Base-by-base conservation (phyloP, 345 rosid species). In the Hypericum androsaemum region DNA sequence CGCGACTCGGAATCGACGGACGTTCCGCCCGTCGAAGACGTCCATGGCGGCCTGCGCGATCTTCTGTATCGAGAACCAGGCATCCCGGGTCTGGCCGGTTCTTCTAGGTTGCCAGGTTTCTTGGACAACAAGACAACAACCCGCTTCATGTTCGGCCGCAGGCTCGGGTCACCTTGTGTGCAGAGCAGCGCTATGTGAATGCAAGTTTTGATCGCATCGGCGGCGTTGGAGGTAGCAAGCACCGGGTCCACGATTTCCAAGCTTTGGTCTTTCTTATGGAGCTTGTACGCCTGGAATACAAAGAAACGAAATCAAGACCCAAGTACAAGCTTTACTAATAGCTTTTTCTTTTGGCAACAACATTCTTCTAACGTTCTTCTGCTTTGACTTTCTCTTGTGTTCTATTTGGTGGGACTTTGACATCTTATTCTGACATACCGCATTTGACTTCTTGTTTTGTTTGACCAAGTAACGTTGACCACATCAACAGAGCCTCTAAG, bases 101-200 rank as follows among this genome's bases (percentile, higher is more conserved):
- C 95, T 17, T 80, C 84, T 46, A 86, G 58, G 59, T 15, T 50
- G 49, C 54, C 40, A 0, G 82, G 79, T 71, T 66, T 85, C 75
- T 66, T 81, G 5, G 95, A 83, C 43, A 88, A 76, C 76, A 80
- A 50, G 46, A 83, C 54, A 40, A 79, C 85, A 0, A 94, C 79
- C 3, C 90, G 81, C 22, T 69, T 49, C 94, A 94, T 86, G 0
- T 28, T 7, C 0, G 99, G 99, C 52, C 99, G 77, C 22, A 60
- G 10, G 7, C 71, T 71, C 0, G 95, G 95, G 46, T 94, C 95
- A 4, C 87, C 79, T 64, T 88, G 99, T 0, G 79, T 76, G 73
- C 99, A 94, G 28, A 94, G 74, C 38, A 94, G 66, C n/a, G 87
- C 97, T 5, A 94, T 71, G 45, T 83, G 95, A 47, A 94, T 76